Evolutionary conservation across 768 basidiomycete species (phyloP), one percentile per base, ranked within the genome.

Genomic region (Lactarius akahatsu): DNA sequence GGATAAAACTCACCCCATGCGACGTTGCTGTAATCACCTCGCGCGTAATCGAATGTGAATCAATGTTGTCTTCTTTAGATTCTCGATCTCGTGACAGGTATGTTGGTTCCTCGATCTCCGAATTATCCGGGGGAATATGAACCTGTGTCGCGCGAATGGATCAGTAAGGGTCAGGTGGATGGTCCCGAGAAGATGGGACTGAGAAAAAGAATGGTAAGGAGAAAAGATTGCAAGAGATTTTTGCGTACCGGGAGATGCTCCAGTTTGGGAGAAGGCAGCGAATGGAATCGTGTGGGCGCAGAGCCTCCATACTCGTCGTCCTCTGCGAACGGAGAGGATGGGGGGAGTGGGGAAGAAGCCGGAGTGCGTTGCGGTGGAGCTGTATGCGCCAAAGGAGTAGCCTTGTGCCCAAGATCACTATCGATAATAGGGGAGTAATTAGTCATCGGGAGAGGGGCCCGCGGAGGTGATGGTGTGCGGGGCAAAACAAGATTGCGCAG

Each of bases 261-360:
- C 32, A 13, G 26, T 67, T 63, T 56, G 20, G 50, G 66, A 28
- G 32, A 52, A 45, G 65, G 30, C 16, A 66, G 45, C 10, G 36
- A 36, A 32, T 62, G 50, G 38, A 58, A 58, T 30, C 38, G 30
- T 10, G 57, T 41, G 43, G 32, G 38, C 23, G 58, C 62, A 4
- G 40, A 38, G 23, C 18, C 13, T 20, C 69, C 67, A 40, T 23
- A 45, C 9, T 63, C 62, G 16, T 62, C 62, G 20, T 62, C 64
- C 26, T 66, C 64, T 38, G 68, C 59, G 8, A 71, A 64, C 3
- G 70, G 70, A 7, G 70, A 71, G 4, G 70, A 71, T 26, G 68
- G 70, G 15, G 70, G 70, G 2, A 71, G 65, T 4, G 69, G 64
- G 3, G 68, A 69, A 58, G 61, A 61, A 26, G 64, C 52, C n/a